Conservation (phyloP, 176 grass and related monocot genomes). For the Musa troglodytarum region DNA sequence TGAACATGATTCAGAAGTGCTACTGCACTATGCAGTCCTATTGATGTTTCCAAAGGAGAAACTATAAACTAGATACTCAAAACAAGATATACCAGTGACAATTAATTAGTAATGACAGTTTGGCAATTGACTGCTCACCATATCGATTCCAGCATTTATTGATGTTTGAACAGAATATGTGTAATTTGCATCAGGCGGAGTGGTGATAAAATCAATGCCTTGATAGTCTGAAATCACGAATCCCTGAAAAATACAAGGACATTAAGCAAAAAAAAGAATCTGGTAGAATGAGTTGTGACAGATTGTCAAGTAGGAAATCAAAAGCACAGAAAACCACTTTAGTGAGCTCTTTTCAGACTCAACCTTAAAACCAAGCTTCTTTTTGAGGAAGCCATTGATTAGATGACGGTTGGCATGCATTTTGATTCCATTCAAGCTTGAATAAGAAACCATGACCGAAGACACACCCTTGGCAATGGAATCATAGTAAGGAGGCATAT, state of each 20-base stretch:
- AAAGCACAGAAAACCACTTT: not conserved
- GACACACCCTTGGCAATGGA: slow-evolving; percentile 8
- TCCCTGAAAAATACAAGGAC: not conserved
- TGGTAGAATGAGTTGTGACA: not conserved
- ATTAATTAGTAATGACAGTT: too few relatives aligned
- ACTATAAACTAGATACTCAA: too few relatives aligned
- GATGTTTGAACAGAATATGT: slow-evolving; percentile 5
- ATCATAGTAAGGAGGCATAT: slow-evolving; percentile 11
- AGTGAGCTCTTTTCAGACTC: too few relatives aligned
- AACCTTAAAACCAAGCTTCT: slow-evolving; percentile 2
- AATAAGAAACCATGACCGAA: slow-evolving; percentile 11
- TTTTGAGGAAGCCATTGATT: slow-evolving; percentile 6
- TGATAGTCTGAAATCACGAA: slow-evolving; percentile 11
- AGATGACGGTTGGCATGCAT: slow-evolving; percentile 8
- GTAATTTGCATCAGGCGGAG: slow-evolving; percentile 2
- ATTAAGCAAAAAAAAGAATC: not conserved
- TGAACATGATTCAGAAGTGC: too few relatives aligned
- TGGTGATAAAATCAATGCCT: slow-evolving; percentile 14
- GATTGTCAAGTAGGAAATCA: not conserved
- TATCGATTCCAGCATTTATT: slow-evolving; percentile 6
- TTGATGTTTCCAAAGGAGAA: too few relatives aligned
- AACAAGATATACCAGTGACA: too few relatives aligned
- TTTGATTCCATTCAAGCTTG: slow-evolving; percentile 1
- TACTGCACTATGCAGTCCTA: too few relatives aligned
- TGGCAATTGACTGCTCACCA: not conserved